Evolutionary conservation across 495 filamentous ascomycete species (phyloP), one percentile per base, ranked within the genome.

Genomic region (Trypethelium eluteriae): DNA sequence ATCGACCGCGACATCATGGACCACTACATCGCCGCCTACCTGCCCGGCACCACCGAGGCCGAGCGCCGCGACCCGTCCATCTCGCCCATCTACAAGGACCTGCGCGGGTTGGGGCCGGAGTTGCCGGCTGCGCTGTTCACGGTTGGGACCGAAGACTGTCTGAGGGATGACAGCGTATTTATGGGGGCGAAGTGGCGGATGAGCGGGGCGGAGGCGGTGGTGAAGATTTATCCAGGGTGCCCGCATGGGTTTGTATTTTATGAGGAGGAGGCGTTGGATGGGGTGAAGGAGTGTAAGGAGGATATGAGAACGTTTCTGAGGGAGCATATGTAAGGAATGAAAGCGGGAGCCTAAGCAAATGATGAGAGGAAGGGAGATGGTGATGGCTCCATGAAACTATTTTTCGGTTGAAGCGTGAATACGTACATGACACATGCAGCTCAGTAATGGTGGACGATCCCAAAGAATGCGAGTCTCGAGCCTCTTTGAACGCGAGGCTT

Each of bases 121-220:
- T 67, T 86, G 38, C 84, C 84, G 35, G 76, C 79, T 0, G 81
- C 83, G 39, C 70, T 87, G 7, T 84, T 85, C 69, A 71, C 76
- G 0, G 79, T 77, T 49, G 84, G 82, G 0, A 85, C 81, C 10
- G 78, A 80, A 66, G 84, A 86, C 70, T 75, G 73, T 14, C 64
- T 86, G 72, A 70, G 85, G 6, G 84, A 86, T 73, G 84, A 86
- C 70, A 82, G 77, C 18, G 68, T 85, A 34, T 66, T 83, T 39
- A 85, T 87, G 82, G 72, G 72, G 6, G 71, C 74, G 25, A 82
- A 81, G 73, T 86, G 82, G 81, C 56, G 68, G 72, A 79, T 81
- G 70, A 74, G 76, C 38, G 82, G 84, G 18, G 79, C 76, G 18
- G 79, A 84, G 71, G 74, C 76, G 1, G 68, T 82, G 4, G 66